Evolutionary conservation across 495 filamentous ascomycete genomes (phyloP), one percentile per base, ranked within the genome.

Genomic region (Trichoderma gamsii): DNA sequence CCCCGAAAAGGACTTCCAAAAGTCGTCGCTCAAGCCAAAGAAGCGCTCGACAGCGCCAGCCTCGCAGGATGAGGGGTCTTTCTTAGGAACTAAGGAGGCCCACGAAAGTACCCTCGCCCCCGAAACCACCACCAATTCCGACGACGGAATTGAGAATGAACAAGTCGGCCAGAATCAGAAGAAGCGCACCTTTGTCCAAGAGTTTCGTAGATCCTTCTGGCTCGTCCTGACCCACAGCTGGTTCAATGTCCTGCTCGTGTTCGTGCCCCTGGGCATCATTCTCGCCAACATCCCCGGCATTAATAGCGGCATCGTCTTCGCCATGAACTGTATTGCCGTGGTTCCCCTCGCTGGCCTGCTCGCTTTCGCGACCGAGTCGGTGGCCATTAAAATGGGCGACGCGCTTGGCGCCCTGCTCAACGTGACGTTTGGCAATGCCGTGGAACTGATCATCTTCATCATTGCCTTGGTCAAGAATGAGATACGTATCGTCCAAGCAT

Each of bases 401-500:
- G 91, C 90, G 11, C 78, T 93, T 41, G 92, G 90, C 66, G 92
- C 91, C 16, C 76, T 95, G 72, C 85, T 94, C 75, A 96, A 94
- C 70, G 90, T 94, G 13, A 92, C 90, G 25, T 95, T 95, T 77
- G 92, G 92, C 67, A 96, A 96, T 76, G 91, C 92, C 27, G 92
- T 96, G 3, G 92, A 96, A 79, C 78, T 96, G 64, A 77, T 79
- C 41, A 77, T 79, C 61, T 77, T 77, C 72, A 90, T 84, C 74
- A 89, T 90, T 77, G 88, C 88, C 38, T 79, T 90, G 18, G 81
- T 84, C 69, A 87, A 89, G 78, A 84, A 92, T 78, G 88, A 97
- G 78, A 96, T 97, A 70, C 84, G 86, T 52, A 93, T 96, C 70
- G 92, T 97, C 7, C 93, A 97, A 78, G 91, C 93, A 41, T 93